phyloP scores from a whole-genome alignment of 495 filamentous ascomycete genomes.

The Margaritispora aquatica region DNA sequence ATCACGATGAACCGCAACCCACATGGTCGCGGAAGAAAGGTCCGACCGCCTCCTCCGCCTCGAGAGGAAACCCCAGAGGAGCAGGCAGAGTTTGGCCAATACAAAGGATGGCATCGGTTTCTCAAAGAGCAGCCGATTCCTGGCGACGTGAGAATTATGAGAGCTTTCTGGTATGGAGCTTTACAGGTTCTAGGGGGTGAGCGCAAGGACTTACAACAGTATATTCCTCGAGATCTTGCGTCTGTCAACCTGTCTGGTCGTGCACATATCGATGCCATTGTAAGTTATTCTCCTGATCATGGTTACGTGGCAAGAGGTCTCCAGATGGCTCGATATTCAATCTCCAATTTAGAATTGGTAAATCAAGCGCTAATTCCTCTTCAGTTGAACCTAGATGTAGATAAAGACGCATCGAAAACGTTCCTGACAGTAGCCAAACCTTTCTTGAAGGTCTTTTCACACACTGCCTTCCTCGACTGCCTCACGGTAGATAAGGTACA shows the following conservation, averaged over 20 bases:
- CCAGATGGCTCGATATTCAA: no score
- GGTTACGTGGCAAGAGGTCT: no score
- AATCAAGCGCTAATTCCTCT: not conserved
- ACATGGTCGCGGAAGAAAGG: no score
- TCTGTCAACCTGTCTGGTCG: not conserved
- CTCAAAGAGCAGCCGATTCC: not conserved
- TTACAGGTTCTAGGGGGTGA: not conserved
- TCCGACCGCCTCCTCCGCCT: no score
- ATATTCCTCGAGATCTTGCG: not conserved
- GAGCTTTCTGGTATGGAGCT: not conserved
- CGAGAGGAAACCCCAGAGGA: not conserved
- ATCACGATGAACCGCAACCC: no score
- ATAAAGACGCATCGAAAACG: not conserved
- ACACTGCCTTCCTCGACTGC: constrained; percentile 14
- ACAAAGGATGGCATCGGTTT: not conserved
- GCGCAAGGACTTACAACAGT: not conserved
- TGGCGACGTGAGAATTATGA: not conserved
- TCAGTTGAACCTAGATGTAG: not conserved
- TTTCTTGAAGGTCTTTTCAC: constrained; percentile 19
- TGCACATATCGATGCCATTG: not conserved
- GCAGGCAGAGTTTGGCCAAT: not conserved
- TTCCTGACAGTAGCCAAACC: constrained; percentile 13
- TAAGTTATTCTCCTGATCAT: not conserved
- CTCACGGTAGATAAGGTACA: constrained; percentile 13
- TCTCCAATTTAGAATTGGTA: no score